These are phyloP conservation scores for Pythium chondricola DNA, from an alignment of 352 stramenopile species.

Conservation along the genomic window DNA sequence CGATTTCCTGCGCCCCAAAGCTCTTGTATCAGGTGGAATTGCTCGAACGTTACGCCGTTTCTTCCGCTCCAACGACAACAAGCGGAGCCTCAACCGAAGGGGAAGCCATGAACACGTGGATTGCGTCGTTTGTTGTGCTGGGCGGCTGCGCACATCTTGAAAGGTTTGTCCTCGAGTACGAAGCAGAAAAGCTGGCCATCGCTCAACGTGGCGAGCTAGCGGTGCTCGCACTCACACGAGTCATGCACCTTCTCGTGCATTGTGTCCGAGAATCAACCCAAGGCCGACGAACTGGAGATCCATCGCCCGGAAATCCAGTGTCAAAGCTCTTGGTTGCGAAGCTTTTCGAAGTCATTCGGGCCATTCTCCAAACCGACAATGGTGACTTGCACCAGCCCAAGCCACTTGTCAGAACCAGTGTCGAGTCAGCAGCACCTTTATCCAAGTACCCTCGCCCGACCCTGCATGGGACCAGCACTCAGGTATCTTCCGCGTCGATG, in stretches of 20 bases:
- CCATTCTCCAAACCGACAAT: background rate
- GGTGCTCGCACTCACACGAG: slow-evolving; percentile 59
- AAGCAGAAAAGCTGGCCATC: slow-evolving; percentile 24
- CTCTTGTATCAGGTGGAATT: slow-evolving; percentile 24
- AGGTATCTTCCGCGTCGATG: slow-evolving; percentile 6
- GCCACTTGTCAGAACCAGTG: background rate
- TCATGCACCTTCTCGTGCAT: slow-evolving; percentile 68
- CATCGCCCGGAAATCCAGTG: background rate
- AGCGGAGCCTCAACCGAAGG: background rate
- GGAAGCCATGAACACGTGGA: slow-evolving; percentile 13
- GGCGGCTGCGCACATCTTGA: slow-evolving; percentile 49
- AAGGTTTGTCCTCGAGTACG: slow-evolving; percentile 40
- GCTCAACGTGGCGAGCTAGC: slow-evolving; percentile 38
- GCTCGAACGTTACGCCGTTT: slow-evolving; percentile 12
- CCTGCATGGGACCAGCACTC: background rate
- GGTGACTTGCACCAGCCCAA: too few species aligned
- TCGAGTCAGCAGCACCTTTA: background rate
- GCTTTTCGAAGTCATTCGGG: background rate
- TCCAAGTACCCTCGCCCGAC: background rate
- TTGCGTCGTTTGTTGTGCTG: slow-evolving; percentile 56
- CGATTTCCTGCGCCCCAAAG: slow-evolving; percentile 48
- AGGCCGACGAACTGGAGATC: background rate
- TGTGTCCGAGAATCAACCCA: slow-evolving; percentile 24
- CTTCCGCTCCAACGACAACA: background rate
- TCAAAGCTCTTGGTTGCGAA: background rate